Evolutionary conservation across 2,329 filamentous ascomycete genomes (phyloP).

Genomic region (Monosporascus sp.): DNA sequence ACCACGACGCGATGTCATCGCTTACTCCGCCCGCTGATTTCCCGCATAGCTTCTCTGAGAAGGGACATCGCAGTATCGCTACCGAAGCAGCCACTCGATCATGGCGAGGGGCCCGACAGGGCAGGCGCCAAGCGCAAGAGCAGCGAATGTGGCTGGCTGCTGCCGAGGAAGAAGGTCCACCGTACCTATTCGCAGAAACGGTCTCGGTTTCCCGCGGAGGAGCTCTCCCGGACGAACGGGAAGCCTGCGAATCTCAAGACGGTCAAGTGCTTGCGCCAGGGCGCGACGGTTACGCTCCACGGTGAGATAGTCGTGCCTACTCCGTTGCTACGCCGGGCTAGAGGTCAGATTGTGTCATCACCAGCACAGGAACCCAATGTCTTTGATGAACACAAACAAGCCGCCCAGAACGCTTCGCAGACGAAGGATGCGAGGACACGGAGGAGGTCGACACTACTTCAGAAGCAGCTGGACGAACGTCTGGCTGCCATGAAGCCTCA

Average conservation of each 20-base stretch:
- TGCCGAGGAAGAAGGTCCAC: slow-evolving; percentile 22
- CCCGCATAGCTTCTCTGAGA: slow-evolving; percentile 34
- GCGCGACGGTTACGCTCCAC: slow-evolving; percentile 3
- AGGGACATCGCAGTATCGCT: slow-evolving; percentile 23
- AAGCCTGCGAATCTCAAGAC: slow-evolving; percentile 5
- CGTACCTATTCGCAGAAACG: slow-evolving; percentile 25
- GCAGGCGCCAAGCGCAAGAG: slow-evolving; percentile 5
- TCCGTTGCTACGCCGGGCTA: slow-evolving; percentile 23
- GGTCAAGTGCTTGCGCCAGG: slow-evolving; percentile 9
- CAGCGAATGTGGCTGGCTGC: slow-evolving; percentile 16
- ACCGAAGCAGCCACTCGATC: not conserved
- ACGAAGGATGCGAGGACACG: not conserved
- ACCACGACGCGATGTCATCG: slow-evolving; percentile 38
- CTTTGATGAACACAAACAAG: not conserved
- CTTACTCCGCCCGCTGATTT: slow-evolving; percentile 36
- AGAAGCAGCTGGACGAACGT: slow-evolving; percentile 26
- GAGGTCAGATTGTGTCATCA: slow-evolving; percentile 17
- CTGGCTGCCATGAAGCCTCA: slow-evolving; percentile 28
- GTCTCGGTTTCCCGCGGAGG: not conserved
- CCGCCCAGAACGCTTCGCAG: not conserved
- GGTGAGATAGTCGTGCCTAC: slow-evolving; percentile 23
- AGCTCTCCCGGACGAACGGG: not conserved
- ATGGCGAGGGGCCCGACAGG: slow-evolving; percentile 4
- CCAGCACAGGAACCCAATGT: slow-evolving; percentile 4
- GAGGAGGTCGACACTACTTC: slow-evolving; percentile 4